These are phyloP conservation scores for Pseudopithomyces maydicus DNA, from an alignment of 2,329 filamentous ascomycete species.

Conservation along the genomic window DNA sequence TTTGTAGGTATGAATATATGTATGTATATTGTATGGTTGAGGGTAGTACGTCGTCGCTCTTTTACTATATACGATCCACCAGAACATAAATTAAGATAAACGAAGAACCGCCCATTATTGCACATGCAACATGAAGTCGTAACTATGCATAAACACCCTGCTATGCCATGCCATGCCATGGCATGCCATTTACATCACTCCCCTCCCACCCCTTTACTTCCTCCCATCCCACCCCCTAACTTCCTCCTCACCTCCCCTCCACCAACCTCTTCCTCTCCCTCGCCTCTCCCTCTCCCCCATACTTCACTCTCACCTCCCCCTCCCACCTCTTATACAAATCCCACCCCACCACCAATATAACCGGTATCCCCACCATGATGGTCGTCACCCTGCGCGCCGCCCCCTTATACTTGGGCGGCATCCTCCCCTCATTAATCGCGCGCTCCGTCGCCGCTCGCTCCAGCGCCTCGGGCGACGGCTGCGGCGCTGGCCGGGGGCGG, in stretches of 20 bases:
- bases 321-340: slow-evolving; percentile 36
- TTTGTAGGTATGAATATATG: no score
- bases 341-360: slow-evolving; percentile 39
- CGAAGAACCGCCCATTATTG: no score
- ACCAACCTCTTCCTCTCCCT: no score
- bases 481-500: slow-evolving; percentile 2
- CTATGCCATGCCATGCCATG: no score
- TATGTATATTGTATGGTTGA: no score
- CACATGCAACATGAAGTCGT: no score
- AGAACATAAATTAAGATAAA: no score
- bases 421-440: slow-evolving; percentile 20
- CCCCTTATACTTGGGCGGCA: slow-evolving; percentile 40
- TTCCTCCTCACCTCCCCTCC: no score
- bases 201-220: background rate
- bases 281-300: slow-evolving; percentile 12
- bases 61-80: no score
- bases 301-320: slow-evolving; percentile 15
- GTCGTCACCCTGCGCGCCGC: slow-evolving; percentile 35
- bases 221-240: background rate
- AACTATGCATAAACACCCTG: no score
- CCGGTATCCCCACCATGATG: slow-evolving; percentile 42
- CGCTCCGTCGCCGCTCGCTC: slow-evolving; percentile 6
- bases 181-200: no score
- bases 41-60: no score
- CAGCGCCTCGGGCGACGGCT: background rate